Evolutionary conservation across 352 stramenopile species (phyloP), one percentile per base, ranked within the genome.

Genomic region (Pythium volutum): DNA sequence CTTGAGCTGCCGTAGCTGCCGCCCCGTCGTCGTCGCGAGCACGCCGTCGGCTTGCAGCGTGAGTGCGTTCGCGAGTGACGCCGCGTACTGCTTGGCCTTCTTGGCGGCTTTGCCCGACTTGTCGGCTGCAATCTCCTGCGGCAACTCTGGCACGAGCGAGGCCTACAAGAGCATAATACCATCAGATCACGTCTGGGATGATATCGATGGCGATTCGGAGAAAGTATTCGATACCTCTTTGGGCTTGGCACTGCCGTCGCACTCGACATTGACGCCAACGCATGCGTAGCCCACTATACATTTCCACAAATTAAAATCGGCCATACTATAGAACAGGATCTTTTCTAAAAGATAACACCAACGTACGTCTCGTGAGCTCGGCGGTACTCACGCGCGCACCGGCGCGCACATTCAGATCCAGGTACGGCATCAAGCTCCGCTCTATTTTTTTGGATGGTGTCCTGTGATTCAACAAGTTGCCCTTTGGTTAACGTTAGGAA

Each of bases 371-470:
- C 50, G 84, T 69, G 52, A 92, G 71, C 71, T 94, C 84, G 2
- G 62, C 57, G 38, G 75, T 63, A 33, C 70, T 86, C 57, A 88
- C 71, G 26, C 79, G 73, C 56, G 67, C 57, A 25, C 64, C 78
- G n/a, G 68, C 60, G 51, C 69, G 77, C 51, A 94, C 78, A 36
- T 85, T 90, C 64, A 94, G 62, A 72, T 94, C 85, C 51, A 77
- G 67, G 71, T 91, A 94, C 70, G 75, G 66, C 70, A 87, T 81
- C 26, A 27, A 36, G 9, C 55, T 22, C n/a, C n/a, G n/a, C n/a
- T n/a, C n/a, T n/a, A n/a, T 10, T 18, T 10, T 43, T 43, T 20
- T 45, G 15, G 22, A 51, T 43, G 36, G 36, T 20, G 1, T 29
- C 25, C 53, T 10, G 8, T 10, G 6, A 8, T 43, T 43, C n/a